phyloP scores from a whole-genome alignment of 768 basidiomycete species.

The Calocera cornea region DNA sequence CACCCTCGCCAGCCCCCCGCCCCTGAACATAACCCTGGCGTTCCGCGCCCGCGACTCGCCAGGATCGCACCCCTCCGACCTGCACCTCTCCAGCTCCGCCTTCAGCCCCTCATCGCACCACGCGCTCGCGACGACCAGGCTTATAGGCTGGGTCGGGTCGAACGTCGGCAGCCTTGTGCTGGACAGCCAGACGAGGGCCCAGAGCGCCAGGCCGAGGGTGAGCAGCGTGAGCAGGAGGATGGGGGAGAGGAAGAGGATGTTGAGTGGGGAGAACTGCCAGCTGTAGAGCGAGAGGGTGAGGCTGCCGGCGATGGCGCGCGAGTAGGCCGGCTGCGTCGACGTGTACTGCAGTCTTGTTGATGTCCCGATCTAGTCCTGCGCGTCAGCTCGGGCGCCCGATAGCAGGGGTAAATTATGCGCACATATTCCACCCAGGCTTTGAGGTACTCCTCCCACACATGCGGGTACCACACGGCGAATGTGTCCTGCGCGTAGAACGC shows the following conservation, averaged over 20 bases:
- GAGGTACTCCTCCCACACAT: background rate
- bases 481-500: background rate
- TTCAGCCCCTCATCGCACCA: background rate
- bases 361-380: background rate
- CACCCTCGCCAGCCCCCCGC: background rate
- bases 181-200: background rate
- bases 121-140: background rate
- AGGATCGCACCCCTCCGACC: background rate
- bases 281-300: background rate
- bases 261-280: background rate
- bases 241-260: background rate
- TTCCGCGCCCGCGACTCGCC: background rate
- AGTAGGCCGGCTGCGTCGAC: background rate
- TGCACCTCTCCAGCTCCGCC: background rate
- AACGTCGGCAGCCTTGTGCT: background rate
- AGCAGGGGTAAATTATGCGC: background rate
- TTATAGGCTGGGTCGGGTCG: background rate
- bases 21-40: background rate
- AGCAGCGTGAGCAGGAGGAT: background rate
- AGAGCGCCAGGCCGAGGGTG: background rate
- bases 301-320: background rate
- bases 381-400: background rate
- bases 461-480: background rate
- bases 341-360: background rate
- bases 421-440: background rate